Base-by-base conservation (phyloP, 2,329 filamentous ascomycete genomes). In the Dactylellina haptotyla region DNA sequence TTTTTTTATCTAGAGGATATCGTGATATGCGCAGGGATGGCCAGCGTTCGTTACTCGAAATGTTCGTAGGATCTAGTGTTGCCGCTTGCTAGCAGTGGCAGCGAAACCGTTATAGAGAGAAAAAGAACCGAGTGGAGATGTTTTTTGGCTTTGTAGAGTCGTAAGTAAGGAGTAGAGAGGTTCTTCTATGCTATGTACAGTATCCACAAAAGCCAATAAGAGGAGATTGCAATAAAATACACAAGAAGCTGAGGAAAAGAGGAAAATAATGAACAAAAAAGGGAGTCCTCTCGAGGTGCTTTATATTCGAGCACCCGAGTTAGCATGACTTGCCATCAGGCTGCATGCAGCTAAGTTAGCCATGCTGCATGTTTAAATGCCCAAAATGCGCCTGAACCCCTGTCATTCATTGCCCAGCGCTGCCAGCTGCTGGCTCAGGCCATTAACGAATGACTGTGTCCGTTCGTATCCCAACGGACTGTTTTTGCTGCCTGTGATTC, bases 401-500 rank as follows among this genome's bases (percentile, higher is more conserved):
- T 57, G 41, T 37, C 41, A 30, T 9, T 16, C 51, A 48, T 37
- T n/a, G 37, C 23, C 23, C n/a, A n/a, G n/a, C n/a, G n/a, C n/a
- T 16, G 26, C 3, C 46, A 53, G 30, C 25, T 26, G 25, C 4
- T 28, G 18, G 41, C 67, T 73, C 69, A 73, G 69, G 56, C 61
- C 69, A 73, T 66, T 56, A 73, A 65, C 69, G 61, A 73, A 65
- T 66, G 69, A 73, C 69, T 66, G 45, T 34, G 23, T 30, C 53
- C 34, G 30, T 20, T 48, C 63, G 43, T 58, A 37, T 59, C 63
- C 45, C 63, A 51, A 57, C 53, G 63, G 63, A 37, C 16, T 16
- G 12, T 58, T 66, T 41, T 39, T 53, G 25, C 48, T 10, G 2
- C 20, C 6, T 4, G 8, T 30, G 9, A 53, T 32, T 23, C 9